A percentile compares a stretch with the other conserved stretches of the same genome.
Evolutionary conservation across 805 yeast species (phyloP).

Genomic region (Kazachstania kunashirensis): DNA sequence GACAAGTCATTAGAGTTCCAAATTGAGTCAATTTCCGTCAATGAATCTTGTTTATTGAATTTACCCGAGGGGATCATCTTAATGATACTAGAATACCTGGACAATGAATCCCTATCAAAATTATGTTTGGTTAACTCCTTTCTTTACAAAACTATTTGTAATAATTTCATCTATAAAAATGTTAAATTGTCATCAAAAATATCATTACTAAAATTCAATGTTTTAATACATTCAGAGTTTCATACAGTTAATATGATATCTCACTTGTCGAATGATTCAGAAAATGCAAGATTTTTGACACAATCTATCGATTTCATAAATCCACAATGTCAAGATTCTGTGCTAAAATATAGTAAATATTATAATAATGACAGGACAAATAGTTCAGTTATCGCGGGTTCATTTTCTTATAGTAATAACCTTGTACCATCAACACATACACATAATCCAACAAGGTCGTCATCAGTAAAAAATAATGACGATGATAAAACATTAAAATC

Average conservation of each 20-base stretch:
- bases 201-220: conserved; percentile 23
- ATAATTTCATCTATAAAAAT: conserved; percentile 20
- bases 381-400: conserved; percentile 21
- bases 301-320: conserved; percentile 22
- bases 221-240: conserved; percentile 25
- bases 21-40: no score
- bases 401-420: conserved; percentile 14
- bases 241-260: conserved; percentile 10
- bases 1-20: no score
- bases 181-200: conserved; percentile 19
- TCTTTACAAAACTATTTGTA: conserved; percentile 19
- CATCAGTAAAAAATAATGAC: neutral
- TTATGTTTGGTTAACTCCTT: conserved; percentile 19
- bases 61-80: conserved; percentile 20
- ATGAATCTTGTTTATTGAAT: conserved; percentile 8
- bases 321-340: conserved; percentile 28
- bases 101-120: conserved; percentile 12
- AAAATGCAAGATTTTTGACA: conserved; percentile 22
- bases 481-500: neutral
- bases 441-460: neutral
- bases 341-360: conserved; percentile 26
- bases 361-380: conserved; percentile 11
- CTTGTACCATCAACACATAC: neutral
- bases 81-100: conserved; percentile 20
- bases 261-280: conserved; percentile 7